Conservation (phyloP, 2,329 filamentous ascomycete species). For the Xylaria sp. region DNA sequence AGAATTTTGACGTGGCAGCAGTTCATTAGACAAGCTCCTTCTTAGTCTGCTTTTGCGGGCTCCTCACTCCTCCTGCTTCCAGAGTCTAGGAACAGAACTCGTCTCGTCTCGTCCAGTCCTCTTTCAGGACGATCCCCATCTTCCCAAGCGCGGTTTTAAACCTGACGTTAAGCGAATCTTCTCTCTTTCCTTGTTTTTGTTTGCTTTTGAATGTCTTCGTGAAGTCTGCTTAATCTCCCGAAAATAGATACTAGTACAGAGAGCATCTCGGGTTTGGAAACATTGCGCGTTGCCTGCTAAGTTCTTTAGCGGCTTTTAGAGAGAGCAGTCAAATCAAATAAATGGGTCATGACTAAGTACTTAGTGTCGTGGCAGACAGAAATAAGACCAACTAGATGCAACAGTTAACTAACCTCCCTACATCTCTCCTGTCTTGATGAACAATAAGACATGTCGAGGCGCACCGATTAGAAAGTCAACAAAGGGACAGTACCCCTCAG, state of each 20-base stretch:
- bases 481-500: neutral
- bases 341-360: no score
- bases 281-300: neutral
- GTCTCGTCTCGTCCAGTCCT: neutral
- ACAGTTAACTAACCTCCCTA: no score
- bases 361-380: no score
- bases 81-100: slow-evolving; percentile 7
- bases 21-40: slow-evolving; percentile 46
- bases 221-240: no score
- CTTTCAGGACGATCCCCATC: neutral
- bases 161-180: slow-evolving; percentile 7
- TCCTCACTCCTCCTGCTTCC: neutral
- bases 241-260: no score
- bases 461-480: neutral
- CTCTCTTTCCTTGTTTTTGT: neutral
- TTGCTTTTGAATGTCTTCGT: no score
- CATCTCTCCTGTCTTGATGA: neutral
- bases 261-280: neutral
- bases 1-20: slow-evolving; percentile 52
- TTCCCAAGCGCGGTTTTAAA: neutral
- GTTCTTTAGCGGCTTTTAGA: neutral
- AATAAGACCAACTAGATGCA: no score
- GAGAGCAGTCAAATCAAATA: neutral
- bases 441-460: neutral
- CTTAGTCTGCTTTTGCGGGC: slow-evolving; percentile 18